Evolutionary conservation across 345 rosid genomes (phyloP).

Genomic region (Syzygium aromaticum): DNA sequence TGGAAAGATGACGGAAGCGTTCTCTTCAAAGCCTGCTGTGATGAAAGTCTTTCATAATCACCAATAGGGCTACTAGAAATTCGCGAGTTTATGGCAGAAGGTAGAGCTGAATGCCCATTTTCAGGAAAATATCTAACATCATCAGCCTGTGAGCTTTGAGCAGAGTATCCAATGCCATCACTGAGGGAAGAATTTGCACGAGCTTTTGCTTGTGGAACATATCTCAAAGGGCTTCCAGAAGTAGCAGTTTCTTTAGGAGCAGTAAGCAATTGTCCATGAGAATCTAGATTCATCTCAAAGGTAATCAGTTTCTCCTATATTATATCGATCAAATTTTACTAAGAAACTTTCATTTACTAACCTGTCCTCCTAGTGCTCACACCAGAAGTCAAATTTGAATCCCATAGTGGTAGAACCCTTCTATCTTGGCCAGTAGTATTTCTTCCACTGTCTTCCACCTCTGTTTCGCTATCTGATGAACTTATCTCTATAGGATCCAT

Average conservation of each 20-base stretch:
- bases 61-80: conserved; percentile 35
- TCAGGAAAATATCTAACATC: conserved; percentile 21
- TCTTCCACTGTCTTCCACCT: conserved; percentile 24
- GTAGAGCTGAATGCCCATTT: conserved; percentile 28
- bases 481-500: conserved; percentile 58
- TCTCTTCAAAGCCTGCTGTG: conserved; percentile 57
- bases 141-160: conserved; percentile 8
- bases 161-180: conserved; percentile 17
- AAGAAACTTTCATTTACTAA: conserved; percentile 7
- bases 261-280: conserved; percentile 5
- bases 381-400: neutral
- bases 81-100: conserved; percentile 30
- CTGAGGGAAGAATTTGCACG: conserved; percentile 10
- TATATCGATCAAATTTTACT: neutral
- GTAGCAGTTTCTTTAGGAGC: conserved; percentile 17
- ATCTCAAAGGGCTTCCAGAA: conserved; percentile 32
- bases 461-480: conserved; percentile 76
- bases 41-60: conserved; percentile 47
- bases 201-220: neutral
- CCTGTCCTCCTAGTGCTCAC: conserved; percentile 20
- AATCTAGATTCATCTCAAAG: conserved; percentile 27
- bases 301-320: neutral
- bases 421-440: conserved; percentile 9
- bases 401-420: conserved; percentile 43
- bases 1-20: conserved; percentile 37